Conservation (phyloP, 1,139 yeast genomes). For the Trichomonascaceae sp. region DNA sequence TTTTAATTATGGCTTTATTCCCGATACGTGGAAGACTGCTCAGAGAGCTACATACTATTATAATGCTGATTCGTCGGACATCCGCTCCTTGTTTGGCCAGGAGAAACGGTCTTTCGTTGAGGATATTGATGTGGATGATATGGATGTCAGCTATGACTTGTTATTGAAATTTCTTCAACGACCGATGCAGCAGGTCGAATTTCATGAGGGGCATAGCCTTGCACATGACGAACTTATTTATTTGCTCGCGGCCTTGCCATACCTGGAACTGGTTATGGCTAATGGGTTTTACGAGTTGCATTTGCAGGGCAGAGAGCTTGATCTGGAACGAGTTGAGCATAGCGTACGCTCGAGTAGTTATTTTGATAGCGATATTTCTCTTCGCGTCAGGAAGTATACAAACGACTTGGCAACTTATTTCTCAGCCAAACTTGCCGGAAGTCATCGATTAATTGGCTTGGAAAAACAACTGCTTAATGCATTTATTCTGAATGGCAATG, state of each 20-base stretch:
- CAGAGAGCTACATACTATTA: slow-evolving; percentile 18
- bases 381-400: slow-evolving; percentile 5
- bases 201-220: slow-evolving; percentile 13
- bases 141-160: slow-evolving; percentile 18
- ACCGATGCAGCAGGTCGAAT: slow-evolving; percentile 10
- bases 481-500: background rate
- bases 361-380: slow-evolving; percentile 3
- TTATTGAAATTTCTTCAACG: slow-evolving; percentile 18
- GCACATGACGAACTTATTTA: slow-evolving; percentile 23
- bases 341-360: slow-evolving; percentile 7
- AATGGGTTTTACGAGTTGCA: slow-evolving; percentile 21
- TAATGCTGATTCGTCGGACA: slow-evolving; percentile 21
- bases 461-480: slow-evolving; percentile 11
- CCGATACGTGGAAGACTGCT: slow-evolving; percentile 17
- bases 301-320: slow-evolving; percentile 18
- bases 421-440: background rate
- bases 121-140: slow-evolving; percentile 14
- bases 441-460: slow-evolving; percentile 8
- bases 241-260: slow-evolving; percentile 23
- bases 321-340: slow-evolving; percentile 18
- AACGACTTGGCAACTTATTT: slow-evolving; percentile 1
- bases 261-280: slow-evolving; percentile 18
- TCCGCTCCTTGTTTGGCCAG: slow-evolving; percentile 10
- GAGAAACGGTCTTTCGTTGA: slow-evolving; percentile 3
- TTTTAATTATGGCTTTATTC: slow-evolving; percentile 38